These are phyloP conservation scores for Streptanthus diversifolius DNA, from an alignment of 345 rosid genomes.

Conservation along the genomic window DNA sequence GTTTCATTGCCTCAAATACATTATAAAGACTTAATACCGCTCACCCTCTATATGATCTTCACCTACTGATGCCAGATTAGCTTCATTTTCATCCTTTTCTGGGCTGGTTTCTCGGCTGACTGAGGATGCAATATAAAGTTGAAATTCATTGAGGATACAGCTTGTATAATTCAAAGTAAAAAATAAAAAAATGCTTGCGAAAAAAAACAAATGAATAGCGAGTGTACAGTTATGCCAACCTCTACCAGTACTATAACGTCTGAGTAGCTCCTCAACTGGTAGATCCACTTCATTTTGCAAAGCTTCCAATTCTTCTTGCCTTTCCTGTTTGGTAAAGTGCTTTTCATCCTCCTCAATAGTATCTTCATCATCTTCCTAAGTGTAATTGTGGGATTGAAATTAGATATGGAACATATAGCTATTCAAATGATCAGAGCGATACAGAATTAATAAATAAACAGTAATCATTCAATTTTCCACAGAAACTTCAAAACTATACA, in stretches of 20 bases:
- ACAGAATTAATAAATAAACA: not conserved
- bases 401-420: constrained; percentile 15
- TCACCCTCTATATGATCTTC: constrained; percentile 45
- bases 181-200: not conserved
- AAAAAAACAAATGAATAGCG: not conserved
- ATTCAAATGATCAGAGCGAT: not conserved
- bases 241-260: constrained; percentile 49
- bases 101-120: constrained; percentile 49
- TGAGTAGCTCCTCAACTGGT: constrained; percentile 86
- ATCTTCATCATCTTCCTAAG: constrained; percentile 98
- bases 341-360: constrained; percentile 96
- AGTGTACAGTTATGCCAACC: constrained; percentile 41
- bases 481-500: not conserved
- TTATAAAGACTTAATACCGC: constrained; percentile 19
- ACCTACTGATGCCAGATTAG: constrained; percentile 30
- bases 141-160: constrained; percentile 3
- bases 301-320: constrained; percentile 89
- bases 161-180: not conserved
- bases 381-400: constrained; percentile 22
- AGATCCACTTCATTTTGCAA: constrained; percentile 73
- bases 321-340: constrained; percentile 73
- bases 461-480: not conserved
- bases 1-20: constrained; percentile 21
- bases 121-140: constrained; percentile 28
- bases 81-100: constrained; percentile 41